phyloP scores from a whole-genome alignment of 179 eudicot genomes.

The Beta lomatogona region DNA sequence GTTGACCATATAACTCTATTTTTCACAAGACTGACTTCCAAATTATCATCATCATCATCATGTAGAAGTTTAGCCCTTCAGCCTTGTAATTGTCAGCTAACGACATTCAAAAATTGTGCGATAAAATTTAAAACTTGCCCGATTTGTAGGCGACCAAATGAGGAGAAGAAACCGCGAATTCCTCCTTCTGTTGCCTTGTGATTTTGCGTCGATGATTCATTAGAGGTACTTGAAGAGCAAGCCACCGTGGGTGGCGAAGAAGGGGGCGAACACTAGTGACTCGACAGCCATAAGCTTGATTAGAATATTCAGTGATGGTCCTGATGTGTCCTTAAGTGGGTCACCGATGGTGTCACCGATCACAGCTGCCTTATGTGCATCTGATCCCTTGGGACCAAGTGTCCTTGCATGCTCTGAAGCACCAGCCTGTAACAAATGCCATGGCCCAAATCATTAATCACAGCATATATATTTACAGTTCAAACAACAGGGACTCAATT shows the following conservation, averaged over 20 bases:
- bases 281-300: conserved; percentile 98
- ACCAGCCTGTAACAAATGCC: conserved; percentile 59
- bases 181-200: conserved; percentile 16
- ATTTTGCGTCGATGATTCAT: background rate
- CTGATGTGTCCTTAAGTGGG: conserved; percentile 95
- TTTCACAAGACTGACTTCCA: conserved; percentile 19
- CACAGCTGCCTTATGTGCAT: conserved; percentile 93
- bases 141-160: conserved; percentile 22
- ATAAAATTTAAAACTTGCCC: conserved; percentile 27
- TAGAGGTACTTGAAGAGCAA: conserved; percentile 69
- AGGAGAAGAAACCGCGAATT: conserved; percentile 4
- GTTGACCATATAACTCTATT: conserved; percentile 28
- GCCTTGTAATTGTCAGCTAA: conserved; percentile 14
- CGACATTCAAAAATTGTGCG: conserved; percentile 36
- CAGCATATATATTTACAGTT: background rate
- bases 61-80: conserved; percentile 16
- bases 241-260: conserved; percentile 91
- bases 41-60: conserved; percentile 33
- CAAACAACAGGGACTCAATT: background rate
- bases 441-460: background rate
- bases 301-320: conserved; percentile 86
- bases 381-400: conserved; percentile 93
- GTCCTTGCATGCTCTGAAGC: conserved; percentile 72
- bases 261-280: conserved; percentile 90
- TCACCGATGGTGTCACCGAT: conserved; percentile 95